These are phyloP conservation scores for Lentinus tigrinus DNA, from an alignment of 768 basidiomycete species.

Conservation along the genomic window DNA sequence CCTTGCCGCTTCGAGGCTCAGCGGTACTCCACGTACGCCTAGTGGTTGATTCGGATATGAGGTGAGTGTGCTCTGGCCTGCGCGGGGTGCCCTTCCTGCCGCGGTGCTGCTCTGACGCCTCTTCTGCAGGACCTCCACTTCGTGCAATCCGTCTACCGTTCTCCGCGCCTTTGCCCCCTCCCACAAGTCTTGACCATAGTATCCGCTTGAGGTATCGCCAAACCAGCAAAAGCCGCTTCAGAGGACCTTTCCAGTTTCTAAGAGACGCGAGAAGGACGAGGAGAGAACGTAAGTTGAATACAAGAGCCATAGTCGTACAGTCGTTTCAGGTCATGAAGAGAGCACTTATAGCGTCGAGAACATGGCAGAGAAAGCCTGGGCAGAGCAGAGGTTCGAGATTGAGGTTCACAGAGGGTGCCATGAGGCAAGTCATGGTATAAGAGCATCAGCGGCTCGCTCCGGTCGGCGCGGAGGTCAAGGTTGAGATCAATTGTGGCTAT, in stretches of 20 bases:
- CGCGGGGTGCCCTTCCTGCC: too few relatives aligned
- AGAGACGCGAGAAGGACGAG: not conserved
- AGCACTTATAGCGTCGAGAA: not conserved
- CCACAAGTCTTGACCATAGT: not conserved
- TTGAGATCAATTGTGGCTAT: not conserved
- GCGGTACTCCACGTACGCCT: too few relatives aligned
- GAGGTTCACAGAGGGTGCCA: not conserved
- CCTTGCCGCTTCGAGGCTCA: too few relatives aligned
- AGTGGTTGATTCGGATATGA: too few relatives aligned
- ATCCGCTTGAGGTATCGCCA: constrained; percentile 2
- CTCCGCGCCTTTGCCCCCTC: not conserved
- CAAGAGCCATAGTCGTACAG: not conserved
- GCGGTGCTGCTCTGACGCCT: not conserved
- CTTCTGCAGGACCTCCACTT: not conserved
- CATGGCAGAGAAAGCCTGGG: not conserved
- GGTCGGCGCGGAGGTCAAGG: not conserved
- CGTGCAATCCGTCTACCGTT: not conserved
- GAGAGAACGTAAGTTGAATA: constrained; percentile 7
- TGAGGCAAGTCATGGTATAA: not conserved
- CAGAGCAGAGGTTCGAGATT: not conserved
- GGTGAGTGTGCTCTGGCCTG: too few relatives aligned
- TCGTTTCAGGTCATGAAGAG: not conserved
- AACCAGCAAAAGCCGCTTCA: not conserved
- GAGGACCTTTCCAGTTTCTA: not conserved
- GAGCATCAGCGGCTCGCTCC: not conserved